Conservation (phyloP, 306 rosid genomes). For the Hippophae gyantsensis region DNA sequence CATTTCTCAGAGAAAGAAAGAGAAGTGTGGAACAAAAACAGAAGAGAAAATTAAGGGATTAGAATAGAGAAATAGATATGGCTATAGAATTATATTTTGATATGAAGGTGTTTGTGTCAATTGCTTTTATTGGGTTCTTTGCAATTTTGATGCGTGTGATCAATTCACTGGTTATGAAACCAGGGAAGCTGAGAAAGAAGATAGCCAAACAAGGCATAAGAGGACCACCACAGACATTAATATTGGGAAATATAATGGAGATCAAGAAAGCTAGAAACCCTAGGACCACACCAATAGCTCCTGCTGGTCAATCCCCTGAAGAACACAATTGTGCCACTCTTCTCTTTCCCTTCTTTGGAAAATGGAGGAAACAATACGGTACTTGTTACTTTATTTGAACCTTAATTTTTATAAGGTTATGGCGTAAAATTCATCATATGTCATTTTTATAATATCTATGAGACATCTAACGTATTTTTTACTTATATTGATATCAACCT, state of each 20-base stretch:
- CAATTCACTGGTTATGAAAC: conserved; percentile 14
- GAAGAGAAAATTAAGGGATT: no score
- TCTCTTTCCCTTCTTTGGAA: conserved; percentile 24
- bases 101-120: neutral
- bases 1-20: no score
- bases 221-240: conserved; percentile 34
- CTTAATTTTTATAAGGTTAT: no score
- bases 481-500: no score
- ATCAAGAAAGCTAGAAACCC: conserved; percentile 9
- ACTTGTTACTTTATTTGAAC: neutral
- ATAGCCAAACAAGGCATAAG: conserved; percentile 35
- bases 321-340: neutral
- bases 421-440: no score
- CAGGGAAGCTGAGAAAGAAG: conserved; percentile 18
- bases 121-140: neutral
- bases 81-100: neutral
- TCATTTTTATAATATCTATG: no score
- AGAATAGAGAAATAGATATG: neutral
- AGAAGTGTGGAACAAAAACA: no score
- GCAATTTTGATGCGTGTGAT: conserved; percentile 11
- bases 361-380: neutral
- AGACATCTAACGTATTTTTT: no score
- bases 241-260: conserved; percentile 1
- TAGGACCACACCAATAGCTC: neutral
- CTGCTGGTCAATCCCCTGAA: neutral